Evolutionary conservation across 345 rosid genomes (phyloP).

Genomic region (Gossypium ekmanianum): DNA sequence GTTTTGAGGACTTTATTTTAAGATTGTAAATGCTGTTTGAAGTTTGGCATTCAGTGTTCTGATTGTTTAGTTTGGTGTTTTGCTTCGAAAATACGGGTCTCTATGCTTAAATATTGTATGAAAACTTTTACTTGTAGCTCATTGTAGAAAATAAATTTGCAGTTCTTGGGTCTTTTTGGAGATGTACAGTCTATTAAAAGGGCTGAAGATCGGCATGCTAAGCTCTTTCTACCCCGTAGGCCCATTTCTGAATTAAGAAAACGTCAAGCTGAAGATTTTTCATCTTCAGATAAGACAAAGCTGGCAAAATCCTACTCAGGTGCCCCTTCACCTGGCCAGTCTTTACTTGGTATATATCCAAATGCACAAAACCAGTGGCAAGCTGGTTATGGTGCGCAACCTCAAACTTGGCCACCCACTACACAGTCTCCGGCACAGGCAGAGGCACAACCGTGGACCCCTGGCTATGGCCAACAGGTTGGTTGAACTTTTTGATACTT

Average conservation of each 20-base stretch:
- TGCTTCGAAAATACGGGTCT: background rate
- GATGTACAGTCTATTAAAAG: slow-evolving; percentile 57
- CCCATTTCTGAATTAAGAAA: slow-evolving; percentile 67
- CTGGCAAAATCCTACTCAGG: slow-evolving; percentile 60
- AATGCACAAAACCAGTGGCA: slow-evolving; percentile 75
- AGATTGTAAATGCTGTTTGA: background rate
- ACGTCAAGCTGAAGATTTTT: slow-evolving; percentile 75
- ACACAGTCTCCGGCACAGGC: slow-evolving; percentile 40
- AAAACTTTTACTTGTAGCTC: background rate
- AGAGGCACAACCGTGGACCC: slow-evolving; percentile 58
- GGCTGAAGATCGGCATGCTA: slow-evolving; percentile 81
- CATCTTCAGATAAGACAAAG: slow-evolving; percentile 37
- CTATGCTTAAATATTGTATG: background rate
- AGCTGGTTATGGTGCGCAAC: slow-evolving; percentile 72
- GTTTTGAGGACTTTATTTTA: background rate
- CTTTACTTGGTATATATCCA: slow-evolving; percentile 68
- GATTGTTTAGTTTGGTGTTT: background rate
- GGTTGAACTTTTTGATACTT: background rate
- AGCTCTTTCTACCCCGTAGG: slow-evolving; percentile 59
- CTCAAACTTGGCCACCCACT: slow-evolving; percentile 83
- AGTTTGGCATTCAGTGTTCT: background rate
- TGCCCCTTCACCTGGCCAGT: slow-evolving; percentile 52
- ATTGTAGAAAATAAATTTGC: slow-evolving; percentile 18
- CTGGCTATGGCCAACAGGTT: slow-evolving; percentile 81
- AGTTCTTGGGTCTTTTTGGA: slow-evolving; percentile 81